A percentile compares a stretch with the other conserved stretches of the same genome.
phyloP scores from a whole-genome alignment of 805 yeast genomes.

The Metschnikowia dekortorum region DNA sequence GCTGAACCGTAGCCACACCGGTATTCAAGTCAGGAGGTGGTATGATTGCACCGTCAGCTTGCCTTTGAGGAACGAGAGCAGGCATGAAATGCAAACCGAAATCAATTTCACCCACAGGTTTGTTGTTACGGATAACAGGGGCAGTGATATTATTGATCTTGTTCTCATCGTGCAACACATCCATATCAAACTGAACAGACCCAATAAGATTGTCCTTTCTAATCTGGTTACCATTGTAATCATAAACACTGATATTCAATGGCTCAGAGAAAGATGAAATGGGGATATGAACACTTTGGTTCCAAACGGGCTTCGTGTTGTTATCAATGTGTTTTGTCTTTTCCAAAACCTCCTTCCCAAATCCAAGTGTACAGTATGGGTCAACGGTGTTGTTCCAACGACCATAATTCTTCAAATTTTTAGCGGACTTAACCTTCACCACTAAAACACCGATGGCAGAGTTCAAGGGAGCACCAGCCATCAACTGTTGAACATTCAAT shows the following conservation, averaged over 20 bases:
- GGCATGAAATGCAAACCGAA: constrained; percentile 77
- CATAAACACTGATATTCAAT: constrained; percentile 64
- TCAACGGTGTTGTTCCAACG: constrained; percentile 77
- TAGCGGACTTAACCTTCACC: constrained; percentile 62
- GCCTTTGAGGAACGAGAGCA: constrained; percentile 55
- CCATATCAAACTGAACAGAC: constrained; percentile 67
- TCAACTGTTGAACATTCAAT: constrained; percentile 82
- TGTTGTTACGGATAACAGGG: constrained; percentile 73
- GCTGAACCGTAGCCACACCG: constrained; percentile 75
- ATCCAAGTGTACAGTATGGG: constrained; percentile 78
- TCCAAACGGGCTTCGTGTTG: constrained; percentile 74
- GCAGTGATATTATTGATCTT: constrained; percentile 47
- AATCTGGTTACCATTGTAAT: constrained; percentile 60
- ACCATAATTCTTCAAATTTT: constrained; percentile 63
- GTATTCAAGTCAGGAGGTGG: constrained; percentile 92
- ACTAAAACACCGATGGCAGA: constrained; percentile 85
- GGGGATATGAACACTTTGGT: constrained; percentile 69
- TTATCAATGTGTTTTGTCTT: constrained; percentile 66
- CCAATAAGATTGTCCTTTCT: constrained; percentile 83
- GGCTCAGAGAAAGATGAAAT: constrained; percentile 78
- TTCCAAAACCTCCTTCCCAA: constrained; percentile 54
- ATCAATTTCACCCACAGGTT: constrained; percentile 68
- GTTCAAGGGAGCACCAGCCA: constrained; percentile 75
- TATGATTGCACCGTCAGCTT: constrained; percentile 75
- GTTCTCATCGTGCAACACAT: constrained; percentile 51